A percentile compares a stretch with the other conserved stretches of the same genome.
Conservation (phyloP, 345 rosid species). For the Syzygium aromaticum region DNA sequence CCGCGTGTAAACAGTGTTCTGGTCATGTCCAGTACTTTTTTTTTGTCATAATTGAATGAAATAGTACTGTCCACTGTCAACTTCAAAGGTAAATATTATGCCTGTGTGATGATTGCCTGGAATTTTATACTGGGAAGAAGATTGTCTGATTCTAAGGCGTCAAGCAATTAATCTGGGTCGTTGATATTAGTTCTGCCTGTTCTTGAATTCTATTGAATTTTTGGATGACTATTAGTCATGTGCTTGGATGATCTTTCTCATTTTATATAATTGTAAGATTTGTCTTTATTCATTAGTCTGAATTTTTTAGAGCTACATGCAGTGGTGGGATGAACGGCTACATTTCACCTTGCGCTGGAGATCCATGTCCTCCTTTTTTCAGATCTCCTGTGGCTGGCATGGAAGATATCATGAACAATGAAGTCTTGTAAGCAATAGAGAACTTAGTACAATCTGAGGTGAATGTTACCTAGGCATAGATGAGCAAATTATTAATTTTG, state of each 20-base stretch:
- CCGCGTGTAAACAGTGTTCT: not conserved
- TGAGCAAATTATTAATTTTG: not conserved
- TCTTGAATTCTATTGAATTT: not conserved
- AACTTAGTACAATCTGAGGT: not conserved
- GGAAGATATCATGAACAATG: conserved; percentile 83
- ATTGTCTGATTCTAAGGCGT: not conserved
- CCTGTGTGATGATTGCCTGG: not conserved
- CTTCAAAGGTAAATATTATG: not conserved
- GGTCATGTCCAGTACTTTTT: not conserved
- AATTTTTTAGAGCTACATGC: conserved; percentile 39
- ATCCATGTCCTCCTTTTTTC: conserved; percentile 62
- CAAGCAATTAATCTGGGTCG: not conserved
- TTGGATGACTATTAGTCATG: not conserved
- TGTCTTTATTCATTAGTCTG: conserved; percentile 21
- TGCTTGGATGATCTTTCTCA: not conserved
- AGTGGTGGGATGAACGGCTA: conserved; percentile 98
- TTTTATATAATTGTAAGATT: not conserved
- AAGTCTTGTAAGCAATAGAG: conserved; percentile 65
- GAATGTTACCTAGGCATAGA: not conserved
- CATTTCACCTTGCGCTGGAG: conserved; percentile 71
- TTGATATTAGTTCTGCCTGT: not conserved
- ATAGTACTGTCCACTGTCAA: not conserved
- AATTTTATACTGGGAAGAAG: not conserved
- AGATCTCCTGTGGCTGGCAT: conserved; percentile 70
- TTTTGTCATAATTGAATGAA: not conserved